phyloP scores from a whole-genome alignment of 345 rosid genomes.

The Lepidium africanum region DNA sequence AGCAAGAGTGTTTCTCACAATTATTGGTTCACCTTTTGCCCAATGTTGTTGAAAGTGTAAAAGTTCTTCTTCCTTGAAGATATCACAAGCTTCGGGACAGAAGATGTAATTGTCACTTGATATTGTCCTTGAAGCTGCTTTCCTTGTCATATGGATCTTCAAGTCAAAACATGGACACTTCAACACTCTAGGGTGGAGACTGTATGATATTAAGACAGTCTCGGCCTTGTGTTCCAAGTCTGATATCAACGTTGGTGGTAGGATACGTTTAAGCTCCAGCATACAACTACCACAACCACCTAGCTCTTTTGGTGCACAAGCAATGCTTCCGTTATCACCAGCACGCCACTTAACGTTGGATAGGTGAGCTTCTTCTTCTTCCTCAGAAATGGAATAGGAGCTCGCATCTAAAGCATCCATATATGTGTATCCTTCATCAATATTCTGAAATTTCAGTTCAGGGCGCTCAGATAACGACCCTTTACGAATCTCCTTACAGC shows the following conservation, averaged over 20 bases:
- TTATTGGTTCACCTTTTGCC: constrained; percentile 80
- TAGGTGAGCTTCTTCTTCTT: constrained; percentile 18
- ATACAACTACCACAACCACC: constrained; percentile 70
- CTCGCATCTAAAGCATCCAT: constrained; percentile 56
- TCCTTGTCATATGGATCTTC: constrained; percentile 21
- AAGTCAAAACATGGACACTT: constrained; percentile 13
- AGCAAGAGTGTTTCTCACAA: constrained; percentile 52
- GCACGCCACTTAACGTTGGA: constrained; percentile 35
- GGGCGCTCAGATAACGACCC: constrained; percentile 34
- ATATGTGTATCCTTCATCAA: constrained; percentile 50
- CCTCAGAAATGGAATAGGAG: not conserved
- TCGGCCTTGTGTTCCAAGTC: constrained; percentile 40
- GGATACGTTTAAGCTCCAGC: constrained; percentile 61
- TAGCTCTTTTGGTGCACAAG: constrained; percentile 54
- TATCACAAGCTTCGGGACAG: constrained; percentile 39
- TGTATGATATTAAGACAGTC: constrained; percentile 25
- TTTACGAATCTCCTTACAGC: constrained; percentile 71
- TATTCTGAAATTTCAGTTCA: constrained; percentile 37
- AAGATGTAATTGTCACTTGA: constrained; percentile 57
- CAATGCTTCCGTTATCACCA: constrained; percentile 46
- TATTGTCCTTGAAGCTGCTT: constrained; percentile 51
- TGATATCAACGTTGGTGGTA: constrained; percentile 43
- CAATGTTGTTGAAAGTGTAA: constrained; percentile 55
- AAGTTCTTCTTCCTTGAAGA: constrained; percentile 37
- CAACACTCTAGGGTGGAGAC: constrained; percentile 5